Evolutionary conservation across 164 flowering plant species (phyloP), one percentile per base, ranked within the genome.

Genomic region (Brasenia schreberi): DNA sequence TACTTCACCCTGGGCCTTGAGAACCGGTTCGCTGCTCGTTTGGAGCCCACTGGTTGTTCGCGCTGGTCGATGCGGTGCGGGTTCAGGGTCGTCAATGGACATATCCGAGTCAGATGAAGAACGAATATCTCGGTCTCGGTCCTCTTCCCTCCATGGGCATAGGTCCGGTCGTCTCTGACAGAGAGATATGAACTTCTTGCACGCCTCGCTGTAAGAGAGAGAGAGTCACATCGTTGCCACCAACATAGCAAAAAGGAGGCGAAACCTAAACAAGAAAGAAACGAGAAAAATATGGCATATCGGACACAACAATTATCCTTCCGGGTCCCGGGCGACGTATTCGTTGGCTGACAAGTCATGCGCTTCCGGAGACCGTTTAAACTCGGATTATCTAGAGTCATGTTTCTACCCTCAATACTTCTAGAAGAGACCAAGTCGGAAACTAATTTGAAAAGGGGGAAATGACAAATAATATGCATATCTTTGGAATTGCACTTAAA

Each of bases 61-160:
- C 23, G 69, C 17, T 53, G 27, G 5, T 33, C 39, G 39, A 14
- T 49, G 56, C 16, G 16, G 10, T 43, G 39, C 69, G 52, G 75
- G 80, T 66, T 84, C 83, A 16, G 39, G 80, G 53, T 87, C 91
- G 52, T 87, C 95, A 12, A 90, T 74, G 56, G 97, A 90, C 98
- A 90, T 90, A 79, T 90, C 95, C 5, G 97, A 90, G 43, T 83
- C 86, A 61, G 79, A 79, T 0, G 95, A 87, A 16, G 86, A 79
- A 4, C 90, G 79, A 66, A 88, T 67, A 7, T 78, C 81, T 62
- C 78, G 73, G 43, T 84, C 89, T 82, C 74, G 7, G 19, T 87
- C 81, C 6, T 59, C 71, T 65, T 71, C 65, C 59, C 72, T 88
- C 89, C 84, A 82, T 68, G 72, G 65, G 69, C 75, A 75, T 71